Conservation (phyloP, 2,329 filamentous ascomycete genomes). For the Fusarium metavorans region DNA sequence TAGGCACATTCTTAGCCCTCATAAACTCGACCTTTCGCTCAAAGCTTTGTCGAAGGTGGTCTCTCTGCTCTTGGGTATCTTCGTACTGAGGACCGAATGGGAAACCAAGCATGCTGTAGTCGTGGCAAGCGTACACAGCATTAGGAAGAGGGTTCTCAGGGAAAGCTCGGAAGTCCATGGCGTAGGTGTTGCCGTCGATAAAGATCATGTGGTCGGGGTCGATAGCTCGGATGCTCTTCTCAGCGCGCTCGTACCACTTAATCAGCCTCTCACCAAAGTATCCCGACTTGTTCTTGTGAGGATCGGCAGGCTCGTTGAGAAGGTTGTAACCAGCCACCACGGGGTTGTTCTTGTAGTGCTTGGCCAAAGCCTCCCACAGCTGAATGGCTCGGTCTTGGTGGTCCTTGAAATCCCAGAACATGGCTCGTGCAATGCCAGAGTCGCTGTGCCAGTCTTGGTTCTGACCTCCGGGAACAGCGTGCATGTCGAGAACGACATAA, state of each 20-base stretch:
- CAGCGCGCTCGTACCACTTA: slow-evolving; percentile 56
- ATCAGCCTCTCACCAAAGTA: slow-evolving; percentile 47
- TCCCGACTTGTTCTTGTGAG: slow-evolving; percentile 40
- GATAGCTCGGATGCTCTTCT: slow-evolving; percentile 53
- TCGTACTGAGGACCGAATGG: slow-evolving; percentile 56
- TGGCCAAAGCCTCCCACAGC: slow-evolving; percentile 57
- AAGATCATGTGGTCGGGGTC: slow-evolving; percentile 63
- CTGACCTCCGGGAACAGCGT: slow-evolving; percentile 59
- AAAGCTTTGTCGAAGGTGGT: slow-evolving; percentile 54
- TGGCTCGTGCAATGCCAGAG: slow-evolving; percentile 51
- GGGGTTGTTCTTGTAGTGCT: slow-evolving; percentile 56
- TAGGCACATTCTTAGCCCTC: slow-evolving; percentile 53
- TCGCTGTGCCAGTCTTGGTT: slow-evolving; percentile 63
- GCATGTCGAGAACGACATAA: slow-evolving; percentile 60
- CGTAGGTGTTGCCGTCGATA: slow-evolving; percentile 65
- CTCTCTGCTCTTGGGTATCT: slow-evolving; percentile 55
- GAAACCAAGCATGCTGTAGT: slow-evolving; percentile 66
- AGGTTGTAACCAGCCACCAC: slow-evolving; percentile 57
- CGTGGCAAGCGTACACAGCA: slow-evolving; percentile 64
- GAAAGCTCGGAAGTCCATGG: slow-evolving; percentile 62
- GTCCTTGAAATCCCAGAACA: slow-evolving; percentile 61
- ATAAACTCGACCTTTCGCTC: slow-evolving; percentile 59
- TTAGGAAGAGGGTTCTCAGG: slow-evolving; percentile 58
- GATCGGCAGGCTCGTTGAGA: slow-evolving; percentile 50
- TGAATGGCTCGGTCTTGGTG: slow-evolving; percentile 59